A percentile compares a stretch with the other conserved stretches of the same genome.
Conservation (phyloP, 352 stramenopile genomes). For the Globisporangium ultimum region DNA sequence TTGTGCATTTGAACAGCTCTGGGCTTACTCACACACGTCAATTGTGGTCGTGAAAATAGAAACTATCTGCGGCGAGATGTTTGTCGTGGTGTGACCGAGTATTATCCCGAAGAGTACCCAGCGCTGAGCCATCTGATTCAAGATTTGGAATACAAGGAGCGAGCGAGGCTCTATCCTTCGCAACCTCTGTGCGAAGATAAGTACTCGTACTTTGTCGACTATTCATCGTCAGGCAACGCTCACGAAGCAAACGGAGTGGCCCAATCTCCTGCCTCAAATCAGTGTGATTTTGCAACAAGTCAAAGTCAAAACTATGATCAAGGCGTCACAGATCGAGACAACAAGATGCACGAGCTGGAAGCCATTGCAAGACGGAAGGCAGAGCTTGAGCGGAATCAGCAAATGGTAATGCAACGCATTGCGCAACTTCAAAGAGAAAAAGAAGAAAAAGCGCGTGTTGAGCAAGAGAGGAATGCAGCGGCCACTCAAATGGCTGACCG, state of each 20-base stretch:
- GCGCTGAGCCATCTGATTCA: conserved; percentile 69
- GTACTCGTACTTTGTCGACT: conserved; percentile 74
- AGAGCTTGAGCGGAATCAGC: conserved; percentile 57
- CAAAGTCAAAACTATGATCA: not conserved
- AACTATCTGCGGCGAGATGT: conserved; percentile 67
- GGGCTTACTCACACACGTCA: not conserved
- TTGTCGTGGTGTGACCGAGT: conserved; percentile 81
- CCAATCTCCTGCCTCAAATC: conserved; percentile 2
- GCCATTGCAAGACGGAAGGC: conserved; percentile 52
- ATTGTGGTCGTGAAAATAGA: conserved; percentile 21
- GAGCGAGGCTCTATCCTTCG: conserved; percentile 54
- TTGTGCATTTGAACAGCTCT: not conserved
- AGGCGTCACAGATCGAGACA: conserved; percentile 14
- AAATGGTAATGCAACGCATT: conserved; percentile 49
- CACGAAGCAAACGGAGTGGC: conserved; percentile 2
- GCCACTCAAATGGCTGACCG: conserved; percentile 3
- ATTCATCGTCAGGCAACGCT: conserved; percentile 12
- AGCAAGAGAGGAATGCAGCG: conserved; percentile 37
- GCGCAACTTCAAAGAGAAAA: conserved; percentile 44
- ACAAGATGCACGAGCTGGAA: conserved; percentile 40
- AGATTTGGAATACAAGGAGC: conserved; percentile 54
- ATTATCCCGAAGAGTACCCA: conserved; percentile 66
- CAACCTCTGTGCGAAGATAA: conserved; percentile 55
- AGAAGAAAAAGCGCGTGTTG: conserved; percentile 36
- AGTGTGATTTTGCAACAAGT: not conserved